Base-by-base conservation (phyloP, 768 basidiomycete species). In the Boletus sp. region DNA sequence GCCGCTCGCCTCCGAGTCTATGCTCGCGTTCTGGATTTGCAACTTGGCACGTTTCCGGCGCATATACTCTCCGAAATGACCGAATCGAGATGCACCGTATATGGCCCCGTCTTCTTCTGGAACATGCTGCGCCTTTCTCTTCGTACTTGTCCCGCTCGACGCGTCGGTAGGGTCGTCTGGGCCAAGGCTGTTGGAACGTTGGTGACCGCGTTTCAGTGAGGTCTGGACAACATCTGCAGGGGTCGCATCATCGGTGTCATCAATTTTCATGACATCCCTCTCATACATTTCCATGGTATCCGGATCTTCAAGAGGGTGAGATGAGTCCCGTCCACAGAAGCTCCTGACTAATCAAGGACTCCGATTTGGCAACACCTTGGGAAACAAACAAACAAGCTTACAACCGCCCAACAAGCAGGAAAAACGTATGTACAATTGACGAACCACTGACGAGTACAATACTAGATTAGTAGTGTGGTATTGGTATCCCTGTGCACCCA, bases 21-120 rank as follows among this genome's bases (percentile, higher is more conserved):
- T 65, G 53, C 72, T 70, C 35, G 68, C 68, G 58, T 93, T 92
- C 73, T 94, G 90, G 5, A 92, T 84, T 63, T 90, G 90, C 48
- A 98, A 71, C 71, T 98, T 98, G 32, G 89, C 87, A 3, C 96
- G 83, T 74, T 98, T 98, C 57, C 94, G 79, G 3, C 79, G 73
- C 92, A 97, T 93, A 67, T 97, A 98, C 66, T 94, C 87, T 1
- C 89, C 90, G 59, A 85, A 92, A 1, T 83, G 84, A 14, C 92
- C 94, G 69, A 95, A 98, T 36, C 77, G 82, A 32, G 88, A 83
- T 3, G 89, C 83, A 0, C 88, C 91, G 67, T 95, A 97, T 9
- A 83, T 79, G 24, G 78, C 76, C 10, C 77, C 73, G 50, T 79
- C 75, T 14, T 71, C 69, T 32, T 73, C 70, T 2, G 58, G 45